Percentiles rank a stretch among this genome's conserved stretches.
Conservation (phyloP, 2,329 filamentous ascomycete genomes). For the Fusarium sp. region DNA sequence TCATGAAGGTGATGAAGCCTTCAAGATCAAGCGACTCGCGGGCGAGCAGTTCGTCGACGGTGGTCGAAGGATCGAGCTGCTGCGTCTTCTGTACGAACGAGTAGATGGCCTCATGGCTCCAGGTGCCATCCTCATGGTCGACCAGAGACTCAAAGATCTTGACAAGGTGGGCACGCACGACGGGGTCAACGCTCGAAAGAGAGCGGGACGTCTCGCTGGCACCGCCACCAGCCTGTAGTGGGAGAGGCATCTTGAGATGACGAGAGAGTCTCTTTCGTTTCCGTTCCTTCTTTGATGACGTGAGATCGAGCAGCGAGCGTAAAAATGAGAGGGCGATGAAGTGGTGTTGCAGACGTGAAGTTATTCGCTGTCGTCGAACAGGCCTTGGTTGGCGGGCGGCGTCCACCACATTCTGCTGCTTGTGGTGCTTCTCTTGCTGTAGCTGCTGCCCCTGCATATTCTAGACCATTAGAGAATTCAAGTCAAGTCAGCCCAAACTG, state of each 20-base stretch:
- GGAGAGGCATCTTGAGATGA: slow-evolving; percentile 6
- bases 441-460: slow-evolving; percentile 31
- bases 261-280: slow-evolving; percentile 2
- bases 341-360: slow-evolving; percentile 35
- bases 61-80: slow-evolving; percentile 51
- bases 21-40: slow-evolving; percentile 57
- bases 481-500: background rate
- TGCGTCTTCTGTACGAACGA: slow-evolving; percentile 62
- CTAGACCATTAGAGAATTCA: slow-evolving; percentile 4
- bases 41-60: slow-evolving; percentile 43
- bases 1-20: slow-evolving; percentile 68
- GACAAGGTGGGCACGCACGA: slow-evolving; percentile 57
- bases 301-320: slow-evolving; percentile 21
- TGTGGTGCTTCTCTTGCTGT: background rate
- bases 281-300: slow-evolving; percentile 10
- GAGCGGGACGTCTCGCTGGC: slow-evolving; percentile 55
- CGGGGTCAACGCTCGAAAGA: slow-evolving; percentile 56
- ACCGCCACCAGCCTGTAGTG: slow-evolving; percentile 60
- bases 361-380: slow-evolving; percentile 34
- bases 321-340: slow-evolving; percentile 34
- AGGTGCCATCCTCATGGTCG: slow-evolving; percentile 53
- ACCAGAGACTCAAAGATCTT: slow-evolving; percentile 61
- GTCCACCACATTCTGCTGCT: slow-evolving; percentile 1
- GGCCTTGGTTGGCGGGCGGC: slow-evolving; percentile 5
- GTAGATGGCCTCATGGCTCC: slow-evolving; percentile 59